Percentiles rank a stretch among this genome's conserved stretches.
These are phyloP conservation scores for Eimeria sp. DNA, from an alignment of 169 alveolate species.

Conservation along the genomic window DNA sequence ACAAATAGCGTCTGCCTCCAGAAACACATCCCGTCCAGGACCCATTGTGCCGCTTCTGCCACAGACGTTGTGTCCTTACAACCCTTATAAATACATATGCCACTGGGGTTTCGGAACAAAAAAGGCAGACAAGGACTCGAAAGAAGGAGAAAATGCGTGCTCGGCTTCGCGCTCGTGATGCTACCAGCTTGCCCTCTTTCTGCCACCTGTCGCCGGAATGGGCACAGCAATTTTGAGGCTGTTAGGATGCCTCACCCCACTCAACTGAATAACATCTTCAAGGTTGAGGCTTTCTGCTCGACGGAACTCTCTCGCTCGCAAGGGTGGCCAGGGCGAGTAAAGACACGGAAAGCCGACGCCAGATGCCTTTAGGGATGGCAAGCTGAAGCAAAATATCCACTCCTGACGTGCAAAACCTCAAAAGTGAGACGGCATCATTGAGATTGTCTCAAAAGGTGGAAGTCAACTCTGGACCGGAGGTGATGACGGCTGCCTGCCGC, in stretches of 20 bases:
- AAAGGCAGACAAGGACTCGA: background rate
- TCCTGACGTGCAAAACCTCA: background rate
- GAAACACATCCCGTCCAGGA: conserved; percentile 37
- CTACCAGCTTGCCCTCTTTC: background rate
- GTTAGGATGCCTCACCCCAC: conserved; percentile 8
- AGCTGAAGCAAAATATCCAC: background rate
- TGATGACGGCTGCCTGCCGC: conserved; percentile 28
- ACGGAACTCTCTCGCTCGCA: background rate
- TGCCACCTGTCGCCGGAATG: background rate
- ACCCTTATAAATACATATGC: background rate
- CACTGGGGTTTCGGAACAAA: background rate
- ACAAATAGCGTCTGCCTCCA: conserved; percentile 40
- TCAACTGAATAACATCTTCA: background rate
- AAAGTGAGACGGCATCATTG: background rate
- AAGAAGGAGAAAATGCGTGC: background rate
- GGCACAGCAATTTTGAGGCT: background rate
- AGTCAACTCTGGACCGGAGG: background rate
- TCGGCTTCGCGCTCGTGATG: background rate
- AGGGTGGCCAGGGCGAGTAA: background rate
- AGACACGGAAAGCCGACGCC: background rate
- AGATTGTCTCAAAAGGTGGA: background rate
- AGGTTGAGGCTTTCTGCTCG: background rate
- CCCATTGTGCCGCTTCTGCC: conserved; percentile 38
- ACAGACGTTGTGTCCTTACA: background rate
- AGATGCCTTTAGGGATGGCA: background rate